Percentiles rank a stretch among this genome's conserved stretches.
These are phyloP conservation scores for Saccharomycopsis oosterbeekiorum DNA, from an alignment of 805 yeast species.

Conservation along the genomic window DNA sequence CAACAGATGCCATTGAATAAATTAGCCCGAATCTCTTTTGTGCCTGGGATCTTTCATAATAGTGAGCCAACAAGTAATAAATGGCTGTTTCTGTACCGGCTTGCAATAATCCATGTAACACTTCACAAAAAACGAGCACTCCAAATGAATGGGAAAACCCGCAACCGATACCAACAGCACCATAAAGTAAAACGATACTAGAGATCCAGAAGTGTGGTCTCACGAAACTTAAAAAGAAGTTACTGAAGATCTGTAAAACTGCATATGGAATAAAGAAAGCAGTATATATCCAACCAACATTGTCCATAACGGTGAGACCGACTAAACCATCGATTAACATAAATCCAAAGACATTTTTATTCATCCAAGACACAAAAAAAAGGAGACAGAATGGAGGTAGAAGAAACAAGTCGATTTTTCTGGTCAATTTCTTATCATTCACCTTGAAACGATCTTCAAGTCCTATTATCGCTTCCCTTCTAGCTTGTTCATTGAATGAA, in stretches of 20 bases:
- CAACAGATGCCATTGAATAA: slow-evolving; percentile 55
- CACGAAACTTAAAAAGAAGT: slow-evolving; percentile 46
- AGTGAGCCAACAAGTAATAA: slow-evolving; percentile 57
- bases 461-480: no score
- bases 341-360: slow-evolving; percentile 65
- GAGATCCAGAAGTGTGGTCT: slow-evolving; percentile 59
- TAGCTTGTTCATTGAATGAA: no score
- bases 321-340: slow-evolving; percentile 50
- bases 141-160: slow-evolving; percentile 53
- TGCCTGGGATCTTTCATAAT: slow-evolving; percentile 56
- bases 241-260: slow-evolving; percentile 47
- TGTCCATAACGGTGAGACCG: slow-evolving; percentile 39
- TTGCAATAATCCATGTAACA: slow-evolving; percentile 57
- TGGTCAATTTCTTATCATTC: slow-evolving; percentile 42
- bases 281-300: slow-evolving; percentile 29
- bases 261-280: slow-evolving; percentile 65
- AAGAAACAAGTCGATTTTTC: slow-evolving; percentile 54
- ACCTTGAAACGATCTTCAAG: slow-evolving; percentile 29
- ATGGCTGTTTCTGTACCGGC: slow-evolving; percentile 69
- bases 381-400: slow-evolving; percentile 62
- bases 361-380: slow-evolving; percentile 60
- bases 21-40: slow-evolving; percentile 60
- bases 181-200: slow-evolving; percentile 49
- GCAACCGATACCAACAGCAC: slow-evolving; percentile 54
- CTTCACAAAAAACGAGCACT: slow-evolving; percentile 49